Base-by-base conservation (phyloP, 352 stramenopile species). In the Thalassiosira ordinaria region DNA sequence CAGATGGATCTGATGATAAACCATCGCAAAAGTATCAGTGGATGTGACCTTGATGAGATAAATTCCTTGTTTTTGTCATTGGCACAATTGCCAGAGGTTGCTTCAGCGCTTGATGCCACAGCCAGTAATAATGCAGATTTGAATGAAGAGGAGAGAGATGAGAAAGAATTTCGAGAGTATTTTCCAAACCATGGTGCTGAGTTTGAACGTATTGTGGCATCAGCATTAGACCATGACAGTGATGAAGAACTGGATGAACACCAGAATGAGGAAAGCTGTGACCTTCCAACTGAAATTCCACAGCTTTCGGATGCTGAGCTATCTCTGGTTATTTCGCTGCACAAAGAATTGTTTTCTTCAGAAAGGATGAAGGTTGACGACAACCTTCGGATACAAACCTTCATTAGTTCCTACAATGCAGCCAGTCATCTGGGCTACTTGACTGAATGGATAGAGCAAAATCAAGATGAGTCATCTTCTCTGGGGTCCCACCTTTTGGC, bases 401-500 rank as follows among this genome's bases (percentile, higher is more conserved):
- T 93, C 78, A 71, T 80, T 41, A 60, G 37, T 27, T 83, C 73
- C 22, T 94, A 92, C 51, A 76, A 86, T 24, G 84, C 87, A 52
- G 82, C 86, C 29, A 86, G 70, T 60, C 60, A 76, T 18, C 51
- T 85, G 35, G 46, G 75, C 14, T 57, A 82, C 63, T 63, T 84
- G 16, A 78, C 79, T 29, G 67, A 89, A 84, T 87, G 63, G 74
- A 80, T 82, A 57, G 68, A 65, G 73, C 85, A 64, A 78, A 33
- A 55, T 68, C 13, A 68, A 60, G 64, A 73, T 14, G 60, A 82
- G 51, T 41, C 31, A 39, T 62, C 26, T 52, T 82, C 78, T 49
- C 62, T 90, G 2, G 83, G 79, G 44, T 88, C 86, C 44, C 91
- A 96, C 74, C 49, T 92, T 20, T 82, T 95, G 51, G 91, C 91